Evolutionary conservation across 305 asterid species (phyloP).

Genomic region (Withania somnifera): DNA sequence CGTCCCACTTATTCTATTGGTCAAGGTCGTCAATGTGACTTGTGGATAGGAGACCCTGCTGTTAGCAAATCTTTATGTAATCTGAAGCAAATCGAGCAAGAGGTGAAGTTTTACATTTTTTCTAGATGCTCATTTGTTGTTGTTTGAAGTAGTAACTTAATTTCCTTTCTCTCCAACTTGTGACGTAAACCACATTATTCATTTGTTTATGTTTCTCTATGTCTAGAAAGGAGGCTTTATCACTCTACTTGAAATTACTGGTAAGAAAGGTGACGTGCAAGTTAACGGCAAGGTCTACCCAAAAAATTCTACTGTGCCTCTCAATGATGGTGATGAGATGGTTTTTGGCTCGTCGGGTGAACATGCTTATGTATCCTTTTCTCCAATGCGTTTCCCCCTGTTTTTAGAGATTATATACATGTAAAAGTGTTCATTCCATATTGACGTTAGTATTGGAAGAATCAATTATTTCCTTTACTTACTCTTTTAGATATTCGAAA

Average conservation of each 20-base stretch:
- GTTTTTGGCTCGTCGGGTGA: slow-evolving; percentile 56
- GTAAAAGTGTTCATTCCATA: not conserved
- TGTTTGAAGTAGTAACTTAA: not conserved
- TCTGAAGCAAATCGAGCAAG: slow-evolving; percentile 57
- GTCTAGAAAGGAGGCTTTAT: slow-evolving; percentile 50
- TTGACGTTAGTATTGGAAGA: not conserved
- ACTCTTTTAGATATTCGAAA: slow-evolving; percentile 60
- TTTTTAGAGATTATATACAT: not conserved
- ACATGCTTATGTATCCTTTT: slow-evolving; percentile 88
- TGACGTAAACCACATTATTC: not conserved
- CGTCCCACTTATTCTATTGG: slow-evolving; percentile 61
- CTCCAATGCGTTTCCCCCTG: slow-evolving; percentile 7
- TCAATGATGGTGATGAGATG: slow-evolving; percentile 83
- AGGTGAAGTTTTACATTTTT: slow-evolving; percentile 35
- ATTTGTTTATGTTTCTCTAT: slow-evolving; percentile 6
- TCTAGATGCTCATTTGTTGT: not conserved
- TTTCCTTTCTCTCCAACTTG: not conserved
- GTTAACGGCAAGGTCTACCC: slow-evolving; percentile 69
- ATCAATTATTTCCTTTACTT: slow-evolving; percentile 39
- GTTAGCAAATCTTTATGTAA: slow-evolving; percentile 64
- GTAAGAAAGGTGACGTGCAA: slow-evolving; percentile 65
- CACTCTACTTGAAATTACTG: slow-evolving; percentile 72
- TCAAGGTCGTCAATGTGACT: slow-evolving; percentile 69
- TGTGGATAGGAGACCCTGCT: slow-evolving; percentile 59
- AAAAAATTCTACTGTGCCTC: slow-evolving; percentile 56